Evolutionary conservation across 1,284 basidiomycete species (phyloP).

Genomic region (Phaffia rhodozyma): DNA sequence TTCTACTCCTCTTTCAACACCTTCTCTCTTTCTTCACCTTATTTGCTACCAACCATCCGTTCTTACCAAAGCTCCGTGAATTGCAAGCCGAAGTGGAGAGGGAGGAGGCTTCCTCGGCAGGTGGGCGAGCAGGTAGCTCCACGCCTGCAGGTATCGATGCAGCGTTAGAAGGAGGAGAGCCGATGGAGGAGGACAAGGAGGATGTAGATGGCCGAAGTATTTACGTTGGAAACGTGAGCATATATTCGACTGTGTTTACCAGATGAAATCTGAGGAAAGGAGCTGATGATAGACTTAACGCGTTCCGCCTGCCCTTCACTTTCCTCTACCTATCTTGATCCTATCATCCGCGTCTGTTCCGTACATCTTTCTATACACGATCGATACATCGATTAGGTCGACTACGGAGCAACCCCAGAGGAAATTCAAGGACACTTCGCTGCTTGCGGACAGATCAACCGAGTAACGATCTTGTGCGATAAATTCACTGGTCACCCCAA

Average conservation of each 20-base stretch:
- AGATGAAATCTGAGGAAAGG: no score
- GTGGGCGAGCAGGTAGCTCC: slow-evolving; percentile 18
- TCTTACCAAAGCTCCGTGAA: slow-evolving; percentile 13
- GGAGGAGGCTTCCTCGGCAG: slow-evolving; percentile 1
- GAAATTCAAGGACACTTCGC: slow-evolving; percentile 98
- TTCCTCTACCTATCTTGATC: slow-evolving; percentile 13
- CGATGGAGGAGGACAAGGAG: slow-evolving; percentile 48
- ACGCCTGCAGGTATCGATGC: slow-evolving; percentile 27
- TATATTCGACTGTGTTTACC: neutral
- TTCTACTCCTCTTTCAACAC: no score
- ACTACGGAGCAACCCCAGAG: slow-evolving; percentile 94
- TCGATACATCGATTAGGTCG: slow-evolving; percentile 51
- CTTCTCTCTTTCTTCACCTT: neutral
- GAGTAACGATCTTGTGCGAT: slow-evolving; percentile 98
- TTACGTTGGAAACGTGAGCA: slow-evolving; percentile 89
- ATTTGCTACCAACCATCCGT: neutral
- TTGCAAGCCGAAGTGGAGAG: slow-evolving; percentile 14
- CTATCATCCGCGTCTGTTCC: slow-evolving; percentile 4
- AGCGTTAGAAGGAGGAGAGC: slow-evolving; percentile 40
- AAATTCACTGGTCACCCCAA: slow-evolving; percentile 99
- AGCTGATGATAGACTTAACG: no score
- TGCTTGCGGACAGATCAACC: slow-evolving; percentile 94
- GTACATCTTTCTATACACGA: neutral
- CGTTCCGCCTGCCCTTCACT: neutral
- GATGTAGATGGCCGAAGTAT: slow-evolving; percentile 77